A percentile compares a stretch with the other conserved stretches of the same genome.
These are phyloP conservation scores for Cyberlindnera americana DNA, from an alignment of 805 yeast genomes.

Conservation along the genomic window DNA sequence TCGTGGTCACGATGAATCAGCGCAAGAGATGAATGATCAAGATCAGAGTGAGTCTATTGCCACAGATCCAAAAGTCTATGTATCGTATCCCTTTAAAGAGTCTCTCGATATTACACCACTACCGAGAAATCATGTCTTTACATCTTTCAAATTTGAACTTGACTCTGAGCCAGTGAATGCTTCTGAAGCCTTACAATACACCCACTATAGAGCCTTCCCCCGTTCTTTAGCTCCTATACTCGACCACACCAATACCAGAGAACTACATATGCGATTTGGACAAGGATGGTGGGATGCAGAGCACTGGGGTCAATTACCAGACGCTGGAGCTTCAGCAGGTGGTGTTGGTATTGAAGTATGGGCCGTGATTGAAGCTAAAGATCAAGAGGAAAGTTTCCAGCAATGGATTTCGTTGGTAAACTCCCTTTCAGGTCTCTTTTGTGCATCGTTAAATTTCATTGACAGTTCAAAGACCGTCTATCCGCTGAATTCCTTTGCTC, in stretches of 20 bases:
- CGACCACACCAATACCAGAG: conserved; percentile 60
- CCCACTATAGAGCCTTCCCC: conserved; percentile 72
- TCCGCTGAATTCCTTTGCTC: conserved; percentile 43
- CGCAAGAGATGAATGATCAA: background rate
- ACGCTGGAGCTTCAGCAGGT: conserved; percentile 68
- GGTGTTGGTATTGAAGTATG: conserved; percentile 95
- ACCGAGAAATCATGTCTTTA: conserved; percentile 63
- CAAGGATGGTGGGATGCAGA: conserved; percentile 96
- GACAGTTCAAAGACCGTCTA: conserved; percentile 74
- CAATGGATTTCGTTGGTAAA: conserved; percentile 74
- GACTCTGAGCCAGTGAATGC: conserved; percentile 44
- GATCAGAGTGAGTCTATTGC: background rate
- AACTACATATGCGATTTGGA: conserved; percentile 79
- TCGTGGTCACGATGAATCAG: background rate
- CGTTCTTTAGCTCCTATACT: conserved; percentile 75
- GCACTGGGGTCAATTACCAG: conserved; percentile 80
- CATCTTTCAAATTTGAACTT: conserved; percentile 68
- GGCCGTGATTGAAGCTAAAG: conserved; percentile 72
- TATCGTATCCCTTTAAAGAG: conserved; percentile 52
- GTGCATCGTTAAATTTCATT: conserved; percentile 90
- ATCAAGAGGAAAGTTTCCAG: conserved; percentile 49
- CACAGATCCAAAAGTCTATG: background rate
- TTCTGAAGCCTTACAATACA: conserved; percentile 21
- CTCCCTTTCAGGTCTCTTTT: conserved; percentile 83
- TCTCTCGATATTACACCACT: conserved; percentile 61